Evolutionary conservation across 345 rosid genomes (phyloP), one percentile per base, ranked within the genome.

Genomic region (Litchi chinensis): DNA sequence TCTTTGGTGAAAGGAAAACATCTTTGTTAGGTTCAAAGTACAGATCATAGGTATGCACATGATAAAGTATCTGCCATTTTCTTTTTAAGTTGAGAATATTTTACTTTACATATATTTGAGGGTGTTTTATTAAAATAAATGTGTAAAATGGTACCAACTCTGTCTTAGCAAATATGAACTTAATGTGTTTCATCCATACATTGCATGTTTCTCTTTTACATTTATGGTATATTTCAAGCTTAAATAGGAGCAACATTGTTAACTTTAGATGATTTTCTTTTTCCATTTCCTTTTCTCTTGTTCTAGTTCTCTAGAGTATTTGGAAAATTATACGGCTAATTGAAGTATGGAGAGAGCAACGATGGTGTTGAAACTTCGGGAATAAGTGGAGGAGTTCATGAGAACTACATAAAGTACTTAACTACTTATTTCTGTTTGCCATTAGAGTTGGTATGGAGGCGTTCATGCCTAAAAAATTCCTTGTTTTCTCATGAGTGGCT

Each of bases 241-340:
- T 46, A 11, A 46, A 10, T 22, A 2, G 57, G 28, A 37, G 73
- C 37, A 50, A 16, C 57, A 60, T 13, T 65, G 21, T 12, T 52
- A 24, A 75, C 65, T 62, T 77, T 18, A 65, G 11, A 54, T 32
- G 37, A 3, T 32, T 68, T 48, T 56, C 46, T 63, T 73, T 77
- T 32, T 32, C 37, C 11, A 4, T 66, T 26, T 39, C 64, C 4
- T 16, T 15, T 52, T 5, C 50, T 50, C 57, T 12, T 37, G 73
- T 81, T 71, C 73, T 86, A 94, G 99, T 89, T 96, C 71, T 91
- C 97, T 19, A 98, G 89, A 86, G 98, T 98, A 78, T 93, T 96
- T 87, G 95, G 98, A 75, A 96, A 96, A 82, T 86, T 94, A 44
- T 96, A 96, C 57, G 93, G 98, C 78, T 98, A 90, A 77, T 87